Percentiles rank a stretch among this genome's conserved stretches.
Conservation (phyloP, 2,329 filamentous ascomycete genomes). For the Epichloe coenophiala region DNA sequence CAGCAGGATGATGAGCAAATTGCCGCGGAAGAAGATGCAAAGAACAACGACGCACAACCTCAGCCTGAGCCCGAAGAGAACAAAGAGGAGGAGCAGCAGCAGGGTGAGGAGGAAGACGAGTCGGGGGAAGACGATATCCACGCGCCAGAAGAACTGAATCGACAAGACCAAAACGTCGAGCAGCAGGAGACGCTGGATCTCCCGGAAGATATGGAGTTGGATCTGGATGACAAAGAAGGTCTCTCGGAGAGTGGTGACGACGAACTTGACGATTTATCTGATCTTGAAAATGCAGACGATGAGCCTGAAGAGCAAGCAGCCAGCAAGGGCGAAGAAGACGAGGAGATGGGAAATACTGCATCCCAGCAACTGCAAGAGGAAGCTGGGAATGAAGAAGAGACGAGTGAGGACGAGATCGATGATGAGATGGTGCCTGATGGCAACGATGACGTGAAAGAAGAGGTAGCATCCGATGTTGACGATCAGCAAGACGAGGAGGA, state of each 20-base stretch:
- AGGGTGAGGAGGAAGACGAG: constrained; percentile 21
- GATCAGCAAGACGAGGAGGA: constrained; percentile 3
- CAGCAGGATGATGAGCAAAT: constrained; percentile 51
- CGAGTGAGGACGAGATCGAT: constrained; percentile 30
- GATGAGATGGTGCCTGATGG: constrained; percentile 31
- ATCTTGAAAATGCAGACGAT: constrained; percentile 33
- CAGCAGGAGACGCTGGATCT: constrained; percentile 73
- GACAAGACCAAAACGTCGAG: constrained; percentile 61
- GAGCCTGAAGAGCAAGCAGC: constrained; percentile 21
- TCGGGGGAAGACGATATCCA: constrained; percentile 38
- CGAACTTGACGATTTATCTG: constrained; percentile 44
- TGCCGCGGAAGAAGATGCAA: constrained; percentile 44
- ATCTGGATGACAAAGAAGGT: constrained; percentile 55
- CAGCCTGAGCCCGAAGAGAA: constrained; percentile 37
- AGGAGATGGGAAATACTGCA: constrained; percentile 22
- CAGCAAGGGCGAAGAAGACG: constrained; percentile 22
- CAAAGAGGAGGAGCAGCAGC: constrained; percentile 19
- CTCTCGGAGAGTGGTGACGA: constrained; percentile 44
- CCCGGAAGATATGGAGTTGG: constrained; percentile 78
- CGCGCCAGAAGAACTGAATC: constrained; percentile 41
- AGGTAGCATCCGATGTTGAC: constrained; percentile 23
- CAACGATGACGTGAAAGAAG: constrained; percentile 37
- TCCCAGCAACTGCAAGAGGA: constrained; percentile 26
- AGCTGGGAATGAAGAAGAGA: constrained; percentile 29
- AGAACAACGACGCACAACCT: constrained; percentile 24